Evolutionary conservation across 2,329 filamentous ascomycete species (phyloP).

Genomic region (Xylariaceae sp.): DNA sequence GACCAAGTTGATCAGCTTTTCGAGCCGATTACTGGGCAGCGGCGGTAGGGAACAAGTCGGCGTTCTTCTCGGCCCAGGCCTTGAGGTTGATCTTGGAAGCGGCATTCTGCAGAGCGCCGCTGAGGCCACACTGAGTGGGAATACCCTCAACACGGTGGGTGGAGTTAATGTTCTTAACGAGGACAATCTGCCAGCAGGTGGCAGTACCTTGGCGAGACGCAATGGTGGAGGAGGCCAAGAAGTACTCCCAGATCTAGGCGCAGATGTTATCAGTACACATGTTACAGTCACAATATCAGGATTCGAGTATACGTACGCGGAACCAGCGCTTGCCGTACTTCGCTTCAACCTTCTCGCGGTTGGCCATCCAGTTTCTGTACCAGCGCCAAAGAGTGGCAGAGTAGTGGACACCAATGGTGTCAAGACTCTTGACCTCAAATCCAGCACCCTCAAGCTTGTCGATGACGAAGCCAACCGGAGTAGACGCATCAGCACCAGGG

Average conservation of each 20-base stretch:
- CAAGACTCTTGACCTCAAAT: conserved; percentile 85
- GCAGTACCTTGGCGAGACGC: conserved; percentile 68
- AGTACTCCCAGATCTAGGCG: conserved; percentile 66
- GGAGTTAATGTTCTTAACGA: conserved; percentile 80
- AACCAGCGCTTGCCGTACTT: conserved; percentile 97
- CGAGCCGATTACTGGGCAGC: conserved; percentile 22
- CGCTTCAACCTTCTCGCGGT: conserved; percentile 83
- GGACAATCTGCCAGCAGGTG: conserved; percentile 72
- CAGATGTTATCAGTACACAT: conserved; percentile 14
- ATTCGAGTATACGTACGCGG: conserved; percentile 58
- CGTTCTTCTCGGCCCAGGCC: conserved; percentile 34
- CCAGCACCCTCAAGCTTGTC: conserved; percentile 79
- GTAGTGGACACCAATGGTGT: conserved; percentile 95
- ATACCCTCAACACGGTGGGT: conserved; percentile 72
- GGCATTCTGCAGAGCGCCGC: conserved; percentile 49
- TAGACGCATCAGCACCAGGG: conserved; percentile 92
- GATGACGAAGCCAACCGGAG: conserved; percentile 82
- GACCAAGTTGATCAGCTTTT: background rate
- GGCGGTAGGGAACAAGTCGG: conserved; percentile 32
- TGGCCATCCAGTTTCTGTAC: conserved; percentile 98
- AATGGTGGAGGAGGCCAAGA: conserved; percentile 72
- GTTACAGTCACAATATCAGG: background rate
- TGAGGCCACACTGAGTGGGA: conserved; percentile 58
- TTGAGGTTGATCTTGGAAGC: conserved; percentile 31
- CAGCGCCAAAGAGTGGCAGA: conserved; percentile 94